Conservation (phyloP, 2,329 filamentous ascomycete species). For the Fusarium nurragi region DNA sequence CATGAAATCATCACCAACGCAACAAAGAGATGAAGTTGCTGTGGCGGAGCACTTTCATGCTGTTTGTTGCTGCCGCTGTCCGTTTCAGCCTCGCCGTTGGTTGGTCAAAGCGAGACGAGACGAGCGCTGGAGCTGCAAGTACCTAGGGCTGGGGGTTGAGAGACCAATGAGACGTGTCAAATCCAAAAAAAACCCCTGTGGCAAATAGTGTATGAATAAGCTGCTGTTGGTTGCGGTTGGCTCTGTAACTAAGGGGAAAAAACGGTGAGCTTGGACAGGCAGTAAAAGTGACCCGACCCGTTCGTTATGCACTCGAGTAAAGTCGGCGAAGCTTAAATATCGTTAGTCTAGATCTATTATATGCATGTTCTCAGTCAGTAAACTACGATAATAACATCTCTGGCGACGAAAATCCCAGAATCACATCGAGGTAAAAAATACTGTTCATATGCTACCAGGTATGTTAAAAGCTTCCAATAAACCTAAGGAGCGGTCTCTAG, state of each 20-base stretch:
- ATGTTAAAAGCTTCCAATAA: neutral
- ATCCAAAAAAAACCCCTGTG: constrained; percentile 21
- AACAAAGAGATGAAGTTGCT: constrained; percentile 16
- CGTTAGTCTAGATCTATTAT: neutral
- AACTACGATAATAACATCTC: too few species aligned
- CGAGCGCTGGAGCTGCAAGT: constrained; percentile 13
- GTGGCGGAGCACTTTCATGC: constrained; percentile 33
- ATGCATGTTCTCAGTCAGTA: constrained; percentile 5
- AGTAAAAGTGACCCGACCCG: neutral
- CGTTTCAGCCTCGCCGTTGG: constrained; percentile 37
- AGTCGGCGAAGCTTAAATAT: constrained; percentile 9
- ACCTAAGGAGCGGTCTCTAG: constrained; percentile 15
- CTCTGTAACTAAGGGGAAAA: constrained; percentile 5
- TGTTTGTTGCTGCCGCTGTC: constrained; percentile 14
- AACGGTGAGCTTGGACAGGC: neutral
- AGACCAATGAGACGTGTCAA: constrained; percentile 30
- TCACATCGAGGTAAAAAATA: neutral
- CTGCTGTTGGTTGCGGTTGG: neutral
- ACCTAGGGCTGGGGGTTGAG: constrained; percentile 24
- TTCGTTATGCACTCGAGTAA: neutral
- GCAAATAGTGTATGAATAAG: constrained; percentile 30
- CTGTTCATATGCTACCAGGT: neutral
- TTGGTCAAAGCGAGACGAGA: constrained; percentile 29
- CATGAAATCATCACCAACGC: constrained; percentile 6
- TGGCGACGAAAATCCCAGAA: neutral